Conservation (phyloP, 1,139 yeast genomes). For the Sugiyamaella castrensis region DNA sequence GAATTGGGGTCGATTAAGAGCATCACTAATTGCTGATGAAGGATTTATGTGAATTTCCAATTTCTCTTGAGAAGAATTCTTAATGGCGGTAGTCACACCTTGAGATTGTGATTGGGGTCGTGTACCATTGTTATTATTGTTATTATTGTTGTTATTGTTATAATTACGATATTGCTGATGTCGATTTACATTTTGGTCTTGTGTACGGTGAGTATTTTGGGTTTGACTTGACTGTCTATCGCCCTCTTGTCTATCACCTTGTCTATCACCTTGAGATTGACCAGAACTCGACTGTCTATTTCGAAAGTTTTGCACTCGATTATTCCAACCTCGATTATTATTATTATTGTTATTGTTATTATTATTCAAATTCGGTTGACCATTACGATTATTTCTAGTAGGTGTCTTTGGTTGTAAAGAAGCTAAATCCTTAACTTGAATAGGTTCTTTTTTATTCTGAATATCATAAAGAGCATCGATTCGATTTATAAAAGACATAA, state of each 20-base stretch:
- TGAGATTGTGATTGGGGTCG: not conserved
- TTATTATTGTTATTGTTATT: not conserved
- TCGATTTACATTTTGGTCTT: not conserved
- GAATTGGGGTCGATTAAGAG: not conserved
- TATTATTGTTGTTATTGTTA: slow-evolving; percentile 4
- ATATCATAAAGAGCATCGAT: slow-evolving; percentile 31
- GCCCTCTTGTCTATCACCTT: too few relatives aligned
- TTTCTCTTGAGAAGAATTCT: slow-evolving; percentile 17
- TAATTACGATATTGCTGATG: not conserved
- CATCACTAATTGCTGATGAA: slow-evolving; percentile 9
- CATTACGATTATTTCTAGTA: not conserved
- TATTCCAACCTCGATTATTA: not conserved
- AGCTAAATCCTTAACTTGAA: slow-evolving; percentile 6
- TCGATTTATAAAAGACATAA: slow-evolving; percentile 29
- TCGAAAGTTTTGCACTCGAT: not conserved
- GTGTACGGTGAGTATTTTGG: too few relatives aligned
- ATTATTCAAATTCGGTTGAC: not conserved
- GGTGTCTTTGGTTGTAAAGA: not conserved
- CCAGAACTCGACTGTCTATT: not conserved
- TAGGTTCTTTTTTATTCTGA: slow-evolving; percentile 22
- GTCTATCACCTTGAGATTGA: not conserved
- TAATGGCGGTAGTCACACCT: not conserved
- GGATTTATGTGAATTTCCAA: slow-evolving; percentile 24
- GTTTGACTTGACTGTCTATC: too few relatives aligned
- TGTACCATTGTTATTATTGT: not conserved